These are phyloP conservation scores for Podospora pseudoanserina DNA, from an alignment of 495 filamentous ascomycete species.

Conservation along the genomic window DNA sequence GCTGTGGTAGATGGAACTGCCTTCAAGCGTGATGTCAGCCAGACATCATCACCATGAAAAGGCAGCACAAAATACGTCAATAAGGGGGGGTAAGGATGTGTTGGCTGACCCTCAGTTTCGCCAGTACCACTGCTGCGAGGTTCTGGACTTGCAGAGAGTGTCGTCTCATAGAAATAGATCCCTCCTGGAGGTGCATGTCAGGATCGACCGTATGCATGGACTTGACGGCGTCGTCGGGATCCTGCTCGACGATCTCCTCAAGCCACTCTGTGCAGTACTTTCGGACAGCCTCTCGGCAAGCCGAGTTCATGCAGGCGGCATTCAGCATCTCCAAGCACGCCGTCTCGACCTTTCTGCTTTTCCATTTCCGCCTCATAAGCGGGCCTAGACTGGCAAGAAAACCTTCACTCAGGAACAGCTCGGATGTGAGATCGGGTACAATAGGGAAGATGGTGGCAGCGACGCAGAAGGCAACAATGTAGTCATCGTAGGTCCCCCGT, in stretches of 20 bases:
- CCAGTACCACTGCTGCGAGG: conserved; percentile 80
- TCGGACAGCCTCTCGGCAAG: conserved; percentile 72
- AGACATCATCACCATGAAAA: conserved; percentile 29
- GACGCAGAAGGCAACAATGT: conserved; percentile 79
- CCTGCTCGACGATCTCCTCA: conserved; percentile 67
- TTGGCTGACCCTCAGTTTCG: conserved; percentile 62
- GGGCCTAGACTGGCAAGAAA: conserved; percentile 69
- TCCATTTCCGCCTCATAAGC: conserved; percentile 67
- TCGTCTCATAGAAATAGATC: conserved; percentile 45
- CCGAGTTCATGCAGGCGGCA: conserved; percentile 77
- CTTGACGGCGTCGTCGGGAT: conserved; percentile 58
- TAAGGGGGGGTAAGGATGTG: conserved; percentile 14
- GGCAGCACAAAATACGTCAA: conserved; percentile 14
- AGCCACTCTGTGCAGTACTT: conserved; percentile 82
- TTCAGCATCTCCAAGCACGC: conserved; percentile 83
- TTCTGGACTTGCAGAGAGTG: conserved; percentile 52
- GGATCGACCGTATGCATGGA: conserved; percentile 38
- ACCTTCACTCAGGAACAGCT: conserved; percentile 78
- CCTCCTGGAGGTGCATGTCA: conserved; percentile 34
- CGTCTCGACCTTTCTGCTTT: conserved; percentile 73
- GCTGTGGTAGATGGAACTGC: conserved; percentile 39
- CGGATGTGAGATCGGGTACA: conserved; percentile 61
- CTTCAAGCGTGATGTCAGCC: conserved; percentile 52
- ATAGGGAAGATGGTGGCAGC: conserved; percentile 84
- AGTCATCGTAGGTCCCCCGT: conserved; percentile 54